Base-by-base conservation (phyloP, 83 land plant species). In the Isoetes engelmannii region DNA sequence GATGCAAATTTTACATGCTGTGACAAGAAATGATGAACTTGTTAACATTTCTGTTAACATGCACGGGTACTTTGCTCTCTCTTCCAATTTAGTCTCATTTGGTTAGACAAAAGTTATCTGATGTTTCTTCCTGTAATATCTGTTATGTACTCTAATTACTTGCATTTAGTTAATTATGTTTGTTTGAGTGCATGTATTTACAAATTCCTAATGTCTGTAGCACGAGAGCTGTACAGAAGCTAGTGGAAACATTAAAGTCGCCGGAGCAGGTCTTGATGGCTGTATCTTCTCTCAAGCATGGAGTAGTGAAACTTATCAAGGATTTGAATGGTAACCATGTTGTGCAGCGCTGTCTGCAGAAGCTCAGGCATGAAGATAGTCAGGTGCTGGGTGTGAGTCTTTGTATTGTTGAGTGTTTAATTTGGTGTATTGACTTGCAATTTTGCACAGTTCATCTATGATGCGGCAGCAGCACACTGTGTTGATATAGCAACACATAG, bases 251-350 rank as follows among this genome's bases (percentile, higher is more conserved):
- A 44, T 65, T 82, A 3, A 73, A 54, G 47, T 69, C 77, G 37
- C 73, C 75, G 45, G 71, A 84, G 64, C 85, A 81, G 57, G 48
- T 58, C 63, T 75, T 77, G 5, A 70, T 73, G 75, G 59, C 82
- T 74, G 72, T 76, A 46, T 76, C 73, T 8, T 64, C 82, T 37
- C 63, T 84, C 28, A 79, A 71, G 58, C 75, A 65, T 45, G 85
- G 80, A 63, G 67, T 76, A 49, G 73, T 82, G 43, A 61, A 59
- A 17, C 50, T 84, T 47, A 79, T 84, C 41, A 79, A 71, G 56
- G 71, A 84, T 47, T 54, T 53, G 45, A 84, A 84, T 82, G 87
- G 85, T 21, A 76, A 78, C 77, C 87, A 84, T 79, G 87, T 84
- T 47, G 82, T 81, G 21, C 85, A 82, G 17, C 61, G 73, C 45